Evolutionary conservation across 2,329 filamentous ascomycete species (phyloP).

Genomic region (Phaeosphaeria sp.): DNA sequence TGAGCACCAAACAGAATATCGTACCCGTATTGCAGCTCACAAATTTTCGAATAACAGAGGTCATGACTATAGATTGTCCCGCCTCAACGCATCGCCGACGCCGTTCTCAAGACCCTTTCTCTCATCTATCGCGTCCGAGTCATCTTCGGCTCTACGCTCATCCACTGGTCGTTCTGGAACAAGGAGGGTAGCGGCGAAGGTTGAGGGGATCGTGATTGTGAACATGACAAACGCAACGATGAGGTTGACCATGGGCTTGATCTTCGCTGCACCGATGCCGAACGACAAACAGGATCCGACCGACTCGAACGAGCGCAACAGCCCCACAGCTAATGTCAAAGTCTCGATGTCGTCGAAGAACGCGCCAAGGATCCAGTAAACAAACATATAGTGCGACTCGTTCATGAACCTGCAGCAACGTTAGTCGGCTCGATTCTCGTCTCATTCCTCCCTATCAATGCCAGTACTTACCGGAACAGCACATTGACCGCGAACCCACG

Average conservation of each 20-base stretch:
- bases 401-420: constrained; percentile 52
- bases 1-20: not conserved
- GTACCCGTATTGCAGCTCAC: not conserved
- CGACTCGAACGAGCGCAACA: constrained; percentile 59
- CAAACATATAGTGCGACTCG: constrained; percentile 59
- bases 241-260: constrained; percentile 58
- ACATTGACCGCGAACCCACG: constrained; percentile 58
- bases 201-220: constrained; percentile 44
- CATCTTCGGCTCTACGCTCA: constrained; percentile 11
- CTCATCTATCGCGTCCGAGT: constrained; percentile 1
- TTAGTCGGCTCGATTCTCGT: constrained; percentile 8
- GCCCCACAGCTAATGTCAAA: constrained; percentile 57
- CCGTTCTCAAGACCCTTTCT: not conserved
- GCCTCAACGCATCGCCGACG: not conserved
- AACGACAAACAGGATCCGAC: constrained; percentile 57
- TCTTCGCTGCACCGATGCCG: constrained; percentile 56
- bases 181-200: constrained; percentile 29
- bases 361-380: constrained; percentile 60
- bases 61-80: not conserved
- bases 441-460: not conserved
- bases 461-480: constrained; percentile 49
- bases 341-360: constrained; percentile 62
- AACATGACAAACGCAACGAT: constrained; percentile 59
- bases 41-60: not conserved
- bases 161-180: constrained; percentile 29